Conservation (phyloP, 305 asterid genomes). For the Fraxinus angustifolia region DNA sequence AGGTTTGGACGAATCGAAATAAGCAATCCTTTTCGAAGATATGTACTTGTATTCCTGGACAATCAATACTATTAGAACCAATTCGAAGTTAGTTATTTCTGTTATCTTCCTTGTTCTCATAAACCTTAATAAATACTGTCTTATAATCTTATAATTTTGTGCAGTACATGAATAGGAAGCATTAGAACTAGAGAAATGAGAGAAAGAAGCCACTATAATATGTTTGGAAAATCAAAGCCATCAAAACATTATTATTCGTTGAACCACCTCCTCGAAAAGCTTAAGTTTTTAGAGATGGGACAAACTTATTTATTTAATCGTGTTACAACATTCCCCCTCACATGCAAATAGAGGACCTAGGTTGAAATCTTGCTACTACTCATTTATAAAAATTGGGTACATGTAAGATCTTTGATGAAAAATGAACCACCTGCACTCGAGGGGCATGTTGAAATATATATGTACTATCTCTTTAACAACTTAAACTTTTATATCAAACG, state of each 20-base stretch:
- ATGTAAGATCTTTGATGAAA: neutral
- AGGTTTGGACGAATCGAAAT: neutral
- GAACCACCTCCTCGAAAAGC: neutral
- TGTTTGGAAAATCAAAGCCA: neutral
- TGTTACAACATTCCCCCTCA: neutral
- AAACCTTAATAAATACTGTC: neutral
- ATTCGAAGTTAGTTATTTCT: neutral
- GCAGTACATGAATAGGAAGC: neutral
- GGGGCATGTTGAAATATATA: neutral
- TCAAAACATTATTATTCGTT: neutral
- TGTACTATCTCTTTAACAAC: neutral
- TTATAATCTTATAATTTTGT: neutral
- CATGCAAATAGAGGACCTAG: neutral
- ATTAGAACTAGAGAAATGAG: neutral
- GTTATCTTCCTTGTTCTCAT: neutral
- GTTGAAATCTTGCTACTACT: neutral
- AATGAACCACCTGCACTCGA: neutral
- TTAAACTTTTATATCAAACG: neutral
- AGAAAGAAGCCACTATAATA: neutral
- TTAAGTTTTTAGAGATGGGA: neutral
- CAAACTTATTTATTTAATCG: neutral
- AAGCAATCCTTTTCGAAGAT: conserved; percentile 1
- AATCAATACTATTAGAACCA: neutral
- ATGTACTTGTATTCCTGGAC: neutral
- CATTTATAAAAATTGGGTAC: neutral